Evolutionary conservation across 1,284 basidiomycete species (phyloP), one percentile per base, ranked within the genome.

Genomic region (Ustilago loliicola): DNA sequence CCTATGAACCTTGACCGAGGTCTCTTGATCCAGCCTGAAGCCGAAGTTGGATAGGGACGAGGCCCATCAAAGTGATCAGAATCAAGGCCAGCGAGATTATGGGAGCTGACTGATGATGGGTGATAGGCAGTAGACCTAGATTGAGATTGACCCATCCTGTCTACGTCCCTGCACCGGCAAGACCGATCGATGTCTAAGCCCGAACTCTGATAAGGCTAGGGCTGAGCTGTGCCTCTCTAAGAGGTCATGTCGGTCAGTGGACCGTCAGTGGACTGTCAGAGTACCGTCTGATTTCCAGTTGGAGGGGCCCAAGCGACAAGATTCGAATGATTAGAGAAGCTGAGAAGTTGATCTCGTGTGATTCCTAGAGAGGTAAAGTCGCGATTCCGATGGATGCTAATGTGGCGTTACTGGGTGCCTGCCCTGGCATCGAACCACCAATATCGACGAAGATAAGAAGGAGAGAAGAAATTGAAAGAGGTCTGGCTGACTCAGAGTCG

Each of bases 81-180:
- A 6, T 42, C 30, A 4, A 51, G 9, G 30, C 21, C 34, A 38
- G 47, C 19, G n/a, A 45, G 40, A n/a, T 23, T 60, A 32, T 55
- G 57, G 6, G 58, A 60, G 10, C 64, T 42, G 23, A 57, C 47
- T 3, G 57, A 34, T 19, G 47, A 54, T 0, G 52, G 61, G n/a
- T 61, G 57, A 50, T 17, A 60, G 23, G 60, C 25, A 7, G 59
- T 45, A 9, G 51, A 3, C 21, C 40, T 58, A 13, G 71, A 72
- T 10, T 67, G 71, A 29, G 57, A 56, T 21, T 72, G 65, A n/a
- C 71, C 71, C 71, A 72, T 72, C 29, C 23, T 60, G 56, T 25
- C n/a, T 23, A 21, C 13, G 2, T 53, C 8, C 19, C 15, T 29
- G 30, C 17, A 19, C 10, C n/a, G 34, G 19, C 36, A 15, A 36